A percentile compares a stretch with the other conserved stretches of the same genome.
phyloP scores from a whole-genome alignment of 495 filamentous ascomycete species.

The Penicillium manginii region DNA sequence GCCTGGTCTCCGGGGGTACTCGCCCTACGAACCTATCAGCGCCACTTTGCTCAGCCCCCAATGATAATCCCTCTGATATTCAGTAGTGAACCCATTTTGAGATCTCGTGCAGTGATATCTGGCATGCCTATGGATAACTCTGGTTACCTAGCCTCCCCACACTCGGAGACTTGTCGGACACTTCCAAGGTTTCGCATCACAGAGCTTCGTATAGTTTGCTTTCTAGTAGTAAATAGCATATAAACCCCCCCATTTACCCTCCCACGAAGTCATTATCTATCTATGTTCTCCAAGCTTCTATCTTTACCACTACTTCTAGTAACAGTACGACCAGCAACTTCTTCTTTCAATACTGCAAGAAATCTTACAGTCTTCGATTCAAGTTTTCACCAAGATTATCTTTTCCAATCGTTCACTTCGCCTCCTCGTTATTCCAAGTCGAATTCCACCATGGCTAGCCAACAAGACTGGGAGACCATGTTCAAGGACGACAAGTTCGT shows the following conservation, averaged over 20 bases:
- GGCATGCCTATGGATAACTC: not conserved
- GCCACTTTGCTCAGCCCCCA: not conserved
- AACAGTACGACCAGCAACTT: too few species aligned
- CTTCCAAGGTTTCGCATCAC: constrained; percentile 19
- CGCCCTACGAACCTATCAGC: not conserved
- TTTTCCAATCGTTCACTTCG: not conserved
- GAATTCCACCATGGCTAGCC: constrained; percentile 12
- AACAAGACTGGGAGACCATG: constrained; percentile 13
- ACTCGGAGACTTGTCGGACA: constrained; percentile 39
- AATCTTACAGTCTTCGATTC: not conserved
- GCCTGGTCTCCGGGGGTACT: not conserved
- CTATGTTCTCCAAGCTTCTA: not conserved
- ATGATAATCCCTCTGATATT: not conserved
- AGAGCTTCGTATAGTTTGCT: too few species aligned
- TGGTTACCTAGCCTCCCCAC: not conserved
- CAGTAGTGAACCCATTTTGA: not conserved
- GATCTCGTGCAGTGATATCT: not conserved
- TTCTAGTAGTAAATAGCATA: not conserved
- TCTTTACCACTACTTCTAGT: too few species aligned
- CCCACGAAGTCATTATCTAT: not conserved
- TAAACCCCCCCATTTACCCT: not conserved
- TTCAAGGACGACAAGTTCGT: constrained; percentile 38
- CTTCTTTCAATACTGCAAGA: too few species aligned
- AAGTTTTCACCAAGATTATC: not conserved
- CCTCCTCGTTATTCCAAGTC: too few species aligned